Evolutionary conservation across 2,329 filamentous ascomycete species (phyloP).

Genomic region (Penicillium sp.): DNA sequence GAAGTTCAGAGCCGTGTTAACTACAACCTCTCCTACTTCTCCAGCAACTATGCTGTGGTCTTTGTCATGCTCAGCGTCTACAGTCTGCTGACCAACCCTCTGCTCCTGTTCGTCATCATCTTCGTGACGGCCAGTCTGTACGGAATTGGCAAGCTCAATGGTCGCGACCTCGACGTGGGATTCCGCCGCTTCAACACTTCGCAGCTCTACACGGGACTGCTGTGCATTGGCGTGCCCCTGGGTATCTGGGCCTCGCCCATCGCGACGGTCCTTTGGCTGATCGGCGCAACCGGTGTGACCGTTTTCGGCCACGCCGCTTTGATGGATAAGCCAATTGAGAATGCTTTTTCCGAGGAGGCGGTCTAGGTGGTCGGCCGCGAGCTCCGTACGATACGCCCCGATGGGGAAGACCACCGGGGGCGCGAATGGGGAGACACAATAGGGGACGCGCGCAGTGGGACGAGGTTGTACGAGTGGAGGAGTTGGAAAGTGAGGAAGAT

Average conservation of each 20-base stretch:
- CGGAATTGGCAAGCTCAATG: slow-evolving; percentile 84
- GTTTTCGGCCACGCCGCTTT: slow-evolving; percentile 93
- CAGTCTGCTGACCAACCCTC: slow-evolving; percentile 80
- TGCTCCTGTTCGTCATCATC: slow-evolving; percentile 87
- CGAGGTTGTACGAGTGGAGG: slow-evolving; percentile 42
- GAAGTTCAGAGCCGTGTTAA: slow-evolving; percentile 91
- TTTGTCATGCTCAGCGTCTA: slow-evolving; percentile 97
- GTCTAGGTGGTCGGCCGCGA: slow-evolving; percentile 99
- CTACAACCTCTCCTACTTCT: slow-evolving; percentile 97
- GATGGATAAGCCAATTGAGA: slow-evolving; percentile 98
- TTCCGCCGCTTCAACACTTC: slow-evolving; percentile 79
- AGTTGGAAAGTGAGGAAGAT: slow-evolving; percentile 42
- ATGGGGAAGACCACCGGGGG: slow-evolving; percentile 99
- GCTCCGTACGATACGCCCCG: slow-evolving; percentile 86
- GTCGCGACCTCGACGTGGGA: slow-evolving; percentile 82
- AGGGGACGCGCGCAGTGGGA: slow-evolving; percentile 56
- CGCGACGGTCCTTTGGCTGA: slow-evolving; percentile 84
- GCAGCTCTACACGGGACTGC: slow-evolving; percentile 87
- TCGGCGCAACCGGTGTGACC: slow-evolving; percentile 89
- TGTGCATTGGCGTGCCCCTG: slow-evolving; percentile 78
- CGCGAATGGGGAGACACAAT: slow-evolving; percentile 63
- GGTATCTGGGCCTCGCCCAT: slow-evolving; percentile 83
- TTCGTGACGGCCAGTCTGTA: slow-evolving; percentile 84
- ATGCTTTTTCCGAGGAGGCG: slow-evolving; percentile 99
- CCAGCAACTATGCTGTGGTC: slow-evolving; percentile 94